Conservation (phyloP, 345 rosid genomes). For the Hirschfeldia incana region DNA sequence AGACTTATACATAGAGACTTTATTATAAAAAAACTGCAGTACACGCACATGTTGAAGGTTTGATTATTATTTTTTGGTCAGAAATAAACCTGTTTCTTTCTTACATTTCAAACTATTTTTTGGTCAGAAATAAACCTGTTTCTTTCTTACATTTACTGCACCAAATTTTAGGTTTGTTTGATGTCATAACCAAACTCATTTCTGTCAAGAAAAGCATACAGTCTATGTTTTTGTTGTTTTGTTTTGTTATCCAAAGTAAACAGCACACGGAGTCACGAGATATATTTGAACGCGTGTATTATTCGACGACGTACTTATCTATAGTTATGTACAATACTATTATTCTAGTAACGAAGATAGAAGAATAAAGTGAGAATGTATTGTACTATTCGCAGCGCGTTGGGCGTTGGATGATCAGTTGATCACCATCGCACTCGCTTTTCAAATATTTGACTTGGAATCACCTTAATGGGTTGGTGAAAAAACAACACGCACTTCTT, state of each 20-base stretch:
- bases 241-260: background rate
- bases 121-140: slow-evolving; percentile 13
- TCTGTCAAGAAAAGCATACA: background rate
- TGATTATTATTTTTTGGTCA: slow-evolving; percentile 21
- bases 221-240: background rate
- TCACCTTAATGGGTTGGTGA: slow-evolving; percentile 27
- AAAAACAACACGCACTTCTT: slow-evolving; percentile 36
- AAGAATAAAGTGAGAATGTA: background rate
- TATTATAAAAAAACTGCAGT: slow-evolving; percentile 12
- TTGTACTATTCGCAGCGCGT: slow-evolving; percentile 7
- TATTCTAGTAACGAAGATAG: background rate
- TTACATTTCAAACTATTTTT: slow-evolving; percentile 21
- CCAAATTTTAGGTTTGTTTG: background rate
- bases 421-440: slow-evolving; percentile 24
- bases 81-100: background rate
- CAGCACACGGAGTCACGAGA: background rate
- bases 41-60: slow-evolving; percentile 30
- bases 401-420: slow-evolving; percentile 25
- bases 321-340: background rate
- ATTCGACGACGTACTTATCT: background rate
- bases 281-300: background rate
- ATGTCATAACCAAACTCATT: background rate
- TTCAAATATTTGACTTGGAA: slow-evolving; percentile 33
- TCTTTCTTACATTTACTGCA: background rate
- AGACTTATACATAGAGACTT: slow-evolving; percentile 12